Evolutionary conservation across 768 basidiomycete species (phyloP), one percentile per base, ranked within the genome.

Genomic region (Hericium coralloides): DNA sequence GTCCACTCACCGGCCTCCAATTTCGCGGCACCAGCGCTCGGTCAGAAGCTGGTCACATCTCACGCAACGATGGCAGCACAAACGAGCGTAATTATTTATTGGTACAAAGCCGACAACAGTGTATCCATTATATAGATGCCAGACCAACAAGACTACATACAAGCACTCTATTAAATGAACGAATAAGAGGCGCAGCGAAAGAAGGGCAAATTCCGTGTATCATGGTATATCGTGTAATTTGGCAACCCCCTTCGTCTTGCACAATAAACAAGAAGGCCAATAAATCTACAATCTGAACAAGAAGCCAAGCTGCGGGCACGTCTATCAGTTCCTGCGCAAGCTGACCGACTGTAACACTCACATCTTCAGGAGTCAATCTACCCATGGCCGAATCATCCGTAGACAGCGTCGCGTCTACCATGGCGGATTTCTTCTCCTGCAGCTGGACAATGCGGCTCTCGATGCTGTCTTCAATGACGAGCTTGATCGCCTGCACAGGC

Each of bases 371-470:
- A 4, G 94, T 95, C 66, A 98, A 71, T 57, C 93, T 83, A 22
- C 95, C 95, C 89, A 98, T 93, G 0, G 95, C 94, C 48, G 85
- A 87, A 60, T 90, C 89, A 65, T 92, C 91, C 3, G 86, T 71
- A 3, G 89, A 90, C 18, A 92, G 70, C 0, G 92, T 92, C 15
- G 91, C 91, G 65, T 92, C 87, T 3, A 95, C 83, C 94, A 97
- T 95, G 0, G 92, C 93, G 39, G 86, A 82, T 69, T 99, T 99
- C 76, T 98, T 97, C 70, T 97, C 93, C 72, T 98, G 94, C n/a
- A 95, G 74, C 71, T 95, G 92, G 17, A 99, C 79, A 57, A 99
- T 98, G 59, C 93, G 85, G 64, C 86, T 87, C 69, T 99, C 97
- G 60, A 99, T 98, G 58, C 90, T 92, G 68, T 99, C 95, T 70